Conservation (phyloP, 805 yeast genomes). For the Sugiyamaella smithiae region DNA sequence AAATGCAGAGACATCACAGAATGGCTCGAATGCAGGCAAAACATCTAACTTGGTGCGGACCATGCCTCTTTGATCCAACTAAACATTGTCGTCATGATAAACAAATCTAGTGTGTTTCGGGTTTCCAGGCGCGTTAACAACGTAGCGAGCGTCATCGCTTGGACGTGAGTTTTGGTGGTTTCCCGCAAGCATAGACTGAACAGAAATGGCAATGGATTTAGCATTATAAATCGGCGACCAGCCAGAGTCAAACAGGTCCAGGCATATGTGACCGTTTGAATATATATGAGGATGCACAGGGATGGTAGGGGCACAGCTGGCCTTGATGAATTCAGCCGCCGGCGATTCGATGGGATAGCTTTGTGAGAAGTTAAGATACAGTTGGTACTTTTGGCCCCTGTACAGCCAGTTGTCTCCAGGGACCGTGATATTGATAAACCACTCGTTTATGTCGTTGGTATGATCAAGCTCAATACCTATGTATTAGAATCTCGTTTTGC, state of each 20-base stretch:
- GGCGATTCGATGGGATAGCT: slow-evolving; percentile 62
- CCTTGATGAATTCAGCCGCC: slow-evolving; percentile 48
- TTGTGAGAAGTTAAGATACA: slow-evolving; percentile 43
- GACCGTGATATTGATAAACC: slow-evolving; percentile 42
- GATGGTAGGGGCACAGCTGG: slow-evolving; percentile 33
- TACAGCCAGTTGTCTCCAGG: slow-evolving; percentile 40
- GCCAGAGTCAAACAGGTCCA: slow-evolving; percentile 58
- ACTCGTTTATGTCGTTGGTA: slow-evolving; percentile 31
- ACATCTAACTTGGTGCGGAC: background rate
- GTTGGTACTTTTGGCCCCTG: slow-evolving; percentile 37
- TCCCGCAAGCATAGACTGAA: slow-evolving; percentile 61
- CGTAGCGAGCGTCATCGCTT: slow-evolving; percentile 52
- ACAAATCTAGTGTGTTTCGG: slow-evolving; percentile 50
- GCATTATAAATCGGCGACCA: slow-evolving; percentile 64
- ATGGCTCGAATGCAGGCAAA: too few species aligned
- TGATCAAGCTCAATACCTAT: slow-evolving; percentile 32
- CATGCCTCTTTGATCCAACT: slow-evolving; percentile 2
- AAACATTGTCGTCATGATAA: slow-evolving; percentile 57
- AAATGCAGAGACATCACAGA: too few species aligned
- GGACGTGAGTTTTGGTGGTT: slow-evolving; percentile 52
- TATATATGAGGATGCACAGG: slow-evolving; percentile 77
- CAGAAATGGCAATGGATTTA: slow-evolving; percentile 42
- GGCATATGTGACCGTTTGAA: slow-evolving; percentile 75
- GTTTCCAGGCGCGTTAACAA: slow-evolving; percentile 51
- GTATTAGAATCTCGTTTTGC: background rate